phyloP scores from a whole-genome alignment of 106 monocot species.

The Phalaenopsis aphrodite region DNA sequence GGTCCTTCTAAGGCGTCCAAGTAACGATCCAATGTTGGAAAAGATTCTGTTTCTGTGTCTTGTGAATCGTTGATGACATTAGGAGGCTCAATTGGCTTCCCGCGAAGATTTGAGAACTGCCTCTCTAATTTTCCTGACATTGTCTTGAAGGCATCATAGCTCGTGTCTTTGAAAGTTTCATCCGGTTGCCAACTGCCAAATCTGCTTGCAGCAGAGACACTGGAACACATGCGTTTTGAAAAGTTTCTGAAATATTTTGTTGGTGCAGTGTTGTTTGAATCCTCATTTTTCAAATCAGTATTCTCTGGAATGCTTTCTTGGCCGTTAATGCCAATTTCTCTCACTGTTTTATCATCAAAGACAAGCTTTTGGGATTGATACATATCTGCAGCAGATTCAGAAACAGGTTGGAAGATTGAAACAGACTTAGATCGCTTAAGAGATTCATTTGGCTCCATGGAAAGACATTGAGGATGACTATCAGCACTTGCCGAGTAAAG shows the following conservation, averaged over 20 bases:
- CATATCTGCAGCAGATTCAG: background rate
- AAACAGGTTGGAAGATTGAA: background rate
- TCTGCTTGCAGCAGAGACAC: background rate
- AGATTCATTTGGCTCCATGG: background rate
- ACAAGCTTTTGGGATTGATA: no score
- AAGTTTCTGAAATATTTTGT: background rate
- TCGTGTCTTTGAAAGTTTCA: constrained; percentile 16
- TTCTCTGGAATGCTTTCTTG: background rate
- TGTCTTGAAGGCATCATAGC: constrained; percentile 69
- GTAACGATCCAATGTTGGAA: constrained; percentile 32
- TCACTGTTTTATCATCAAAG: no score
- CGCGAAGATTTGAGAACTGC: constrained; percentile 38
- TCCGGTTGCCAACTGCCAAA: background rate
- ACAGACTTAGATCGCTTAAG: background rate
- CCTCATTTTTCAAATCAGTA: background rate
- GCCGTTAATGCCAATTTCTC: no score
- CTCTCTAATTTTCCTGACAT: constrained; percentile 54
- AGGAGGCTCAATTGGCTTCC: constrained; percentile 12
- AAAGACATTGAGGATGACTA: background rate
- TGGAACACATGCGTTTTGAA: background rate
- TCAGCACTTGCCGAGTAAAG: background rate
- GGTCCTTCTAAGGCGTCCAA: constrained; percentile 66
- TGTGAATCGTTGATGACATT: background rate
- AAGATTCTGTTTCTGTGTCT: background rate
- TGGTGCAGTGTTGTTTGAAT: background rate